Evolutionary conservation across 2,329 filamentous ascomycete species (phyloP), one percentile per base, ranked within the genome.

Genomic region (Claviceps humidiphila): DNA sequence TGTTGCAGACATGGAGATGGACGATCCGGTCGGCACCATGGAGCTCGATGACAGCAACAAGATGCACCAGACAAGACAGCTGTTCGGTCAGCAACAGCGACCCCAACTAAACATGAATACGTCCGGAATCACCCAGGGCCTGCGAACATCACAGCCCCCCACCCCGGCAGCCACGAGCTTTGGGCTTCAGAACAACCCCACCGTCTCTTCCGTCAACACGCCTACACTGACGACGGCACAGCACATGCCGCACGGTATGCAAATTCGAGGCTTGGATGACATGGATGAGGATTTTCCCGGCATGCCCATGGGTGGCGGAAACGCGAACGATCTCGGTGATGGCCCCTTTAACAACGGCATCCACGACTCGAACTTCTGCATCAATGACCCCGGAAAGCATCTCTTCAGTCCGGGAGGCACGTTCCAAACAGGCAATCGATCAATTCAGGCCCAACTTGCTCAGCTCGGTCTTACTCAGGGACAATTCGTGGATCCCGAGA

Each of bases 1-100:
- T 17, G 80, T 94, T 34, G 89, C 89, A 50, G 89, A 95, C 63
- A 96, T 97, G 91, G 91, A 97, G 63, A 87, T 97, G 84, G 91
- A 97, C 63, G 89, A 95, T 60, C 78, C 82, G 7, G 75, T 87
- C 48, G 82, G 80, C 4, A 72, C 75, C 50, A 78, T 84, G 77
- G 81, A 84, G 53, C 71, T 82, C 61, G 76, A 81, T 47, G 77
- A 81, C 56, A 78, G 69, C 59, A 77, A 83, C 49, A 74, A 79
- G 57, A 81, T 87, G 61, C 85, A 87, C 59, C 81, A 85, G 61
- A 79, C 81, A 20, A 77, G 83, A 45, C 82, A 85, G 59, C 72
- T 85, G 57, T 87, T 87, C 58, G 80, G 80, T 45, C 80, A 83
- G 59, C 76, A 79, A 58, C 72, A 80, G 54, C 65, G 69, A 43